Evolutionary conservation across 2,329 filamentous ascomycete genomes (phyloP), one percentile per base, ranked within the genome.

Genomic region (Tolypocladium nubicola): DNA sequence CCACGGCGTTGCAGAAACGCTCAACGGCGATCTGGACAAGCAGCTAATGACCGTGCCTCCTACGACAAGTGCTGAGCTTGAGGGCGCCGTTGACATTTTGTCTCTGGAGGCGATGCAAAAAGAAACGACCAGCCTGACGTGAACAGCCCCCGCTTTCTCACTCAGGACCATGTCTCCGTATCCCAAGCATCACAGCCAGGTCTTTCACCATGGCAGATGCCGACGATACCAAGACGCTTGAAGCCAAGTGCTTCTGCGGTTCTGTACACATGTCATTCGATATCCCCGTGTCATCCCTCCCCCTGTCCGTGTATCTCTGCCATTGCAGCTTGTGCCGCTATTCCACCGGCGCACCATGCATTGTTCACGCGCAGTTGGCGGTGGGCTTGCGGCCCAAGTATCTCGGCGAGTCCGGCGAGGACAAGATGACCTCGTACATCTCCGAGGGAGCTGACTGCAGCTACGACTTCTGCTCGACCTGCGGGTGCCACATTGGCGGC

Each of bases 261-360:
- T 70, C 72, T 30, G 67, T 76, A 7, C 71, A 75, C 61, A 75
- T 76, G 64, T 72, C 67, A 6, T 57, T 79, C 57, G 70, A 73
- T 5, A 59, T 79, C 1, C 72, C 73, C 1, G 61, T 60, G 3
- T 64, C 70, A 0, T 61, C 64, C 1, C 70, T 79, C 0, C 77
- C 76, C 0, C 66, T 79, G 6, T 64, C 67, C 14, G 68, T 70
- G 16, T 71, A 77, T 58, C 65, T 79, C 55, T 79, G 77, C 61
- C 72, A 76, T 59, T 79, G 77, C 66, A 73, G 70, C 61, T 62
- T 74, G 37, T 79, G 77, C 55, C 74, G 76, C 40, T 71, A 72
- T 57, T 68, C 67, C 2, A 71, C 74, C 41, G 76, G 77, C 21
- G 70, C 71, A 0, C 69, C 76, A 50, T 70, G 71, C 61, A 66